Percentiles rank a stretch among this genome's conserved stretches.
phyloP scores from a whole-genome alignment of 2,329 filamentous ascomycete genomes.

The Apiospora sp. region DNA sequence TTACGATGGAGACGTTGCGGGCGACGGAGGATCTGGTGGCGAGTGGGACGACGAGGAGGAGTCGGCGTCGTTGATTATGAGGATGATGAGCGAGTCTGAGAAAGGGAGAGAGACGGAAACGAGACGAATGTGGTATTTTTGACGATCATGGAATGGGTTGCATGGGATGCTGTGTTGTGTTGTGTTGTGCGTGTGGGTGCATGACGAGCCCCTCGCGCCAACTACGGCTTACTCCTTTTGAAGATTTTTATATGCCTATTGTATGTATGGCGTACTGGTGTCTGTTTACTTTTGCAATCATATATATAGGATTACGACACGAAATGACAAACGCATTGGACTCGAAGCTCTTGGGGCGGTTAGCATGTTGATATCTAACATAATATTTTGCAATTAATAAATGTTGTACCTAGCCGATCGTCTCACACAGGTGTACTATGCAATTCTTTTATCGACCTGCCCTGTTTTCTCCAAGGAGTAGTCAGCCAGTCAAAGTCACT shows the following conservation, averaged over 20 bases:
- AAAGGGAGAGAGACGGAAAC: background rate
- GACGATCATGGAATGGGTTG: background rate
- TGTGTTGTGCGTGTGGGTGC: background rate
- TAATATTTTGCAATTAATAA: background rate
- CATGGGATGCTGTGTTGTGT: background rate
- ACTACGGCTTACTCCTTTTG: background rate
- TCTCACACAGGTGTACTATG: background rate
- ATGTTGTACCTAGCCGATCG: background rate
- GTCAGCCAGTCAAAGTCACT: background rate
- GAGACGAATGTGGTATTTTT: background rate
- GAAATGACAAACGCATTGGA: constrained; percentile 1
- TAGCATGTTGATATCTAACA: background rate
- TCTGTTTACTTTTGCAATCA: background rate
- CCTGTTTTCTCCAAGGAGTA: background rate
- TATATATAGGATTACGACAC: constrained; percentile 9
- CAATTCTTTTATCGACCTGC: background rate
- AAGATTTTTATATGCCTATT: background rate
- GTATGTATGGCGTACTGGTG: constrained; percentile 13
- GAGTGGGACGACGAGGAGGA: constrained; percentile 1
- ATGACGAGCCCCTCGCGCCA: background rate
- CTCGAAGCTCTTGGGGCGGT: background rate
- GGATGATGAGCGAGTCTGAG: background rate
- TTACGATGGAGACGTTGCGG: constrained; percentile 7
- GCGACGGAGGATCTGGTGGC: background rate
- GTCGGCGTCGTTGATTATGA: constrained; percentile 17